Conservation (phyloP, 352 stramenopile genomes). For the Phytophthora palmivora region DNA sequence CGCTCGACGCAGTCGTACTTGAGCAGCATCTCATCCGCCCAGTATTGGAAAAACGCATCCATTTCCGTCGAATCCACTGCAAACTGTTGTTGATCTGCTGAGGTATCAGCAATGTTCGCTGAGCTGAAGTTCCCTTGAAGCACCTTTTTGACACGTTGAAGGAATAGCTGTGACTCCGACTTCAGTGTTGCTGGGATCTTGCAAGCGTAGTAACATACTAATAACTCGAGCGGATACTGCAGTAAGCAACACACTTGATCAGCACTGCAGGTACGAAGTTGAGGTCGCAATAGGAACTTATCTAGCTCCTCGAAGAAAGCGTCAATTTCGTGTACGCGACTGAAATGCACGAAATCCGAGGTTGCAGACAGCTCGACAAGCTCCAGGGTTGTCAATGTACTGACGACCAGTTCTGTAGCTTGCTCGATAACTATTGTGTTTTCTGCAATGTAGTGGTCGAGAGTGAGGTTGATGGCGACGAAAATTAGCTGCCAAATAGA, state of each 20-base stretch:
- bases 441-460: conserved; percentile 16
- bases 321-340: conserved; percentile 16
- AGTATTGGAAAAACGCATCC: conserved; percentile 38
- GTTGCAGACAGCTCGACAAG: conserved; percentile 44
- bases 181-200: conserved; percentile 25
- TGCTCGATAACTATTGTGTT: conserved; percentile 19
- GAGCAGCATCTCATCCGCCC: conserved; percentile 50
- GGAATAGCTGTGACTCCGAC: conserved; percentile 28
- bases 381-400: conserved; percentile 46
- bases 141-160: conserved; percentile 25
- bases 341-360: conserved; percentile 24
- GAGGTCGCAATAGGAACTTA: conserved; percentile 21
- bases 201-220: conserved; percentile 48
- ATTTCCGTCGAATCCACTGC: conserved; percentile 28
- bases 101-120: not conserved
- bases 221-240: conserved; percentile 51
- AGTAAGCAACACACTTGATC: conserved; percentile 43
- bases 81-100: not conserved
- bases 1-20: conserved; percentile 57
- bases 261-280: conserved; percentile 27
- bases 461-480: conserved; percentile 23
- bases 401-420: conserved; percentile 45
- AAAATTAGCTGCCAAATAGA: conserved; percentile 48
- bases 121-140: conserved; percentile 11
- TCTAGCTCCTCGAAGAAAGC: conserved; percentile 30